Evolutionary conservation across 2,329 filamentous ascomycete genomes (phyloP), one percentile per base, ranked within the genome.

Genomic region (Chaetothyriales sp.): DNA sequence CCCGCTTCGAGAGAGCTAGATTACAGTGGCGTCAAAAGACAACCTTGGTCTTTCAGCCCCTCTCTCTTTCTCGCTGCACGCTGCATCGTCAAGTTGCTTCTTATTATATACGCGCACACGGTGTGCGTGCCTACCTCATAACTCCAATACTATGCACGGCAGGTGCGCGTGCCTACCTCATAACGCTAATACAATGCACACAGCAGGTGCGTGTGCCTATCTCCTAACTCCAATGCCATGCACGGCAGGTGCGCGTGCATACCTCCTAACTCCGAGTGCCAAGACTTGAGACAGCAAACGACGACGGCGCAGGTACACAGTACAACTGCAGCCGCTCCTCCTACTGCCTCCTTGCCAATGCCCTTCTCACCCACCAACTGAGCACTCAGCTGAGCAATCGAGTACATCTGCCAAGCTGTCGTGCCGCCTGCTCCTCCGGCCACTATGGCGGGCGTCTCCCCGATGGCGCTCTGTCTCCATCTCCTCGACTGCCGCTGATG

Each of bases 361-460:
- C 5, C 33, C 33, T 40, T 40, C 33, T 40, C 33, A 6, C 22
- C 22, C 22, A 4, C 22, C 22, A 25, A 25, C 33, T 40, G 33
- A 40, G 33, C 33, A 40, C 15, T 15, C 33, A 13, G 33, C 33
- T 15, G 33, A 40, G 33, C 33, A 15, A 40, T 40, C 10, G 33
- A 40, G 33, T 15, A 40, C 33, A 15, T 40, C 33, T 15, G 33
- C 33, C 62, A 66, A 65, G 60, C 62, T 69, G 61, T 69, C 67
- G 44, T 64, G 67, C 53, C 64, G 61, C 62, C 52, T 65, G 29
- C 56, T 58, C 43, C 54, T 61, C 57, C 62, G 65, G 61, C 62
- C 66, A 59, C 62, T 66, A 51, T 58, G 60, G 59, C 63, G 66
- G 57, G 57, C 53, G 44, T 18, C 48, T 43, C 49, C 47, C 49